These are phyloP conservation scores for Aspergillus sclerotialis DNA, from an alignment of 2,329 filamentous ascomycete species.

Conservation along the genomic window DNA sequence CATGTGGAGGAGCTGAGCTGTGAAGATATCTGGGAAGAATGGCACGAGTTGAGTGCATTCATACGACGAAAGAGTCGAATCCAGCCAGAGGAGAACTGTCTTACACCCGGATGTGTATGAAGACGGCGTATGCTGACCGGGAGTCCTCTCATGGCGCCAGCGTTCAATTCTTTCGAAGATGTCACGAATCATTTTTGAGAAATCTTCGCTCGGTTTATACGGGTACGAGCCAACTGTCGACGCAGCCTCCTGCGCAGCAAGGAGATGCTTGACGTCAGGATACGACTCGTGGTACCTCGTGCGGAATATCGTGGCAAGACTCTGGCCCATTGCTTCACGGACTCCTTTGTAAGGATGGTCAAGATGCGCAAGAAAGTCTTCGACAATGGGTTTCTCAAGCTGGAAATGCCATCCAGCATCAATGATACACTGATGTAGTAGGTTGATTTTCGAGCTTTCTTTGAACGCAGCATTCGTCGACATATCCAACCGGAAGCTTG, in stretches of 20 bases:
- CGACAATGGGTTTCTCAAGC: conserved; percentile 74
- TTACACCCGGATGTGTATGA: conserved; percentile 95
- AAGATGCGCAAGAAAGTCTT: conserved; percentile 83
- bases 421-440: conserved; percentile 79
- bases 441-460: conserved; percentile 89
- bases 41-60: conserved; percentile 86
- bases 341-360: conserved; percentile 98
- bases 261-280: conserved; percentile 65
- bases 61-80: conserved; percentile 80
- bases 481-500: conserved; percentile 86
- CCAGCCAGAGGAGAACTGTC: conserved; percentile 91
- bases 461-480: conserved; percentile 96
- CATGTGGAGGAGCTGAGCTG: conserved; percentile 94
- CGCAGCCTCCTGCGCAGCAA: conserved; percentile 68
- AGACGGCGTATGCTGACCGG: conserved; percentile 87
- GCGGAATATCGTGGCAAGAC: conserved; percentile 79
- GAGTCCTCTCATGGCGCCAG: conserved; percentile 77
- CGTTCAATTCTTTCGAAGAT: conserved; percentile 74
- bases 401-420: conserved; percentile 97
- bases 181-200: conserved; percentile 61
- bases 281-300: conserved; percentile 94
- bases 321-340: conserved; percentile 85
- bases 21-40: conserved; percentile 86
- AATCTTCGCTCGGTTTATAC: conserved; percentile 71
- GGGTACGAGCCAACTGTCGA: conserved; percentile 81